A percentile compares a stretch with the other conserved stretches of the same genome.
Evolutionary conservation across 176 grass and related monocot genomes (phyloP).

Genomic region (Eleusine coracana): DNA sequence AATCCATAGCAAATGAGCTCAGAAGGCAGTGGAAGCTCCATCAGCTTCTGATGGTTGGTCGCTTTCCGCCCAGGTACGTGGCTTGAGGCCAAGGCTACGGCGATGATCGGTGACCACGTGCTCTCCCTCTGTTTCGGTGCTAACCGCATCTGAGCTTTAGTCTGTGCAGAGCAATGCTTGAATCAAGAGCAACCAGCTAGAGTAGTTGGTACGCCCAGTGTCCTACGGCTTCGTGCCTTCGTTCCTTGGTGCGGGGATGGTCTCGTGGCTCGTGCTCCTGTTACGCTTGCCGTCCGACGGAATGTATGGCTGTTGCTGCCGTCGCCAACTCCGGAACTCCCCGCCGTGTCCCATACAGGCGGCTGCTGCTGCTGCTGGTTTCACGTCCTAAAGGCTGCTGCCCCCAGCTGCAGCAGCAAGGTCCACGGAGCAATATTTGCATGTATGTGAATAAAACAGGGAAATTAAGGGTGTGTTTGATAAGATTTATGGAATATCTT

Average conservation of each 20-base stretch:
- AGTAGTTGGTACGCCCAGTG: background rate
- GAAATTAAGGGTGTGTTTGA: too few species aligned
- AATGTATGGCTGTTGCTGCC: background rate
- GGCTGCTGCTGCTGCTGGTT: too few species aligned
- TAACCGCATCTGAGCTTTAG: too few species aligned
- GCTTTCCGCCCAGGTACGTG: background rate
- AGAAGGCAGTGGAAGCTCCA: background rate
- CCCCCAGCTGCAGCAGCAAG: too few species aligned
- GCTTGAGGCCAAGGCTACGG: background rate
- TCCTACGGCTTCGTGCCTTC: background rate
- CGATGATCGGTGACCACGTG: too few species aligned
- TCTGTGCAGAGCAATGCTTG: background rate
- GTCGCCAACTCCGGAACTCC: background rate
- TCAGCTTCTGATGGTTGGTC: background rate
- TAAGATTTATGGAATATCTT: too few species aligned
- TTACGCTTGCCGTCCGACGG: conserved; percentile 7
- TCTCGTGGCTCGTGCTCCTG: too few species aligned
- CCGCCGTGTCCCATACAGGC: too few species aligned
- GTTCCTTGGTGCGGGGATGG: background rate
- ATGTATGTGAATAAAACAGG: too few species aligned
- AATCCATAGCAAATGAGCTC: background rate
- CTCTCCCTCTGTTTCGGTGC: too few species aligned
- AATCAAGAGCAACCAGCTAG: background rate
- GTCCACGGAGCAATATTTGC: too few species aligned
- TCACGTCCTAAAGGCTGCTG: too few species aligned